Evolutionary conservation across 208 protist genomes (phyloP), one percentile per base, ranked within the genome.

Genomic region (Trypanosoma brucei): DNA sequence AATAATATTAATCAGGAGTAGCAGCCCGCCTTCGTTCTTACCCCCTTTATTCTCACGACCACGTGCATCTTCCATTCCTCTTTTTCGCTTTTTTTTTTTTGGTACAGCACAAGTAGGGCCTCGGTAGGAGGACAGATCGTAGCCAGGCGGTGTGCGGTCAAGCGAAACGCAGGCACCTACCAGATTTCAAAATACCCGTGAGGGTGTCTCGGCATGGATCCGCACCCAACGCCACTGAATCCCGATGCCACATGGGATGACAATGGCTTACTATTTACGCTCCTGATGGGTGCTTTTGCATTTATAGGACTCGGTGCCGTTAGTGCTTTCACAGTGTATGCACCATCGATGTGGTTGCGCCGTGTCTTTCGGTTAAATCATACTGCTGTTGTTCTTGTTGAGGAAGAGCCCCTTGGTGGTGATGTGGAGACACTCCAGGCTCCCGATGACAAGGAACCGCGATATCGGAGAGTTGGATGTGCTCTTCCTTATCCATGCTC

Each of bases 361-460:
- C 79, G 84, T 2, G 75, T 92, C 46, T 94, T 88, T 70, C 61
- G 88, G 3, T 58, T 81, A 2, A 94, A 92, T 59, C 88, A 94
- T 75, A 92, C 84, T 14, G 38, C 83, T 40, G 67, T 81, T 42
- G 73, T 81, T 3, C 49, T 54, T 7, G 50, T 48, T 48, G 9
- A 48, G 9, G 44, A 14, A 14, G 44, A 48, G 9, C 9, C 44
- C 22, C 22, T 22, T 22, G 22, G 22, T 22, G 22, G 22, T 22
- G 22, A 6, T 46, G 42, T 14, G 42, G 42, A 46, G 8, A 46
- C 42, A 46, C 6, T 11, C 8, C 42, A 14, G 11, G 11, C 6
- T 46, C 6, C 6, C 6, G 8, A n/a, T 33, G 8, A 8, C 6
- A 8, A n/a, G 9, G 9, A 9, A 0, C n/a, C 5, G 7, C 42